Base-by-base conservation (phyloP, 805 yeast species). In the Torulaspora franciscae region DNA sequence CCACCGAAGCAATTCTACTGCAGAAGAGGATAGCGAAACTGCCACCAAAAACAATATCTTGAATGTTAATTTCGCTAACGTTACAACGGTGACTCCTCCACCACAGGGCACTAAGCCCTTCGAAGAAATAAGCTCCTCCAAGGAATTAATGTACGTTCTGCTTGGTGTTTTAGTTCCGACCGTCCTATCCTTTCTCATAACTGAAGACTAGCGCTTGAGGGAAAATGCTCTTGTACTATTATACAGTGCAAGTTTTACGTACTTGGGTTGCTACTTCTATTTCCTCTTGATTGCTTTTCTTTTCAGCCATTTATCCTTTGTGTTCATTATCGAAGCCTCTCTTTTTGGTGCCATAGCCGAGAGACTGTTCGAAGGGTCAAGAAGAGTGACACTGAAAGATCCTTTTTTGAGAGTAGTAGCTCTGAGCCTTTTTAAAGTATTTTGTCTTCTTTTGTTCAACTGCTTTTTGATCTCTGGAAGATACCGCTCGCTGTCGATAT, bases 361-460 rank as follows among this genome's bases (percentile, higher is more conserved):
- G 5, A 42, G 15, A n/a, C 40, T 37, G 14, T 40, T 26, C 6
- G 47, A 33, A 7, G 54, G 29, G 4, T 57, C 37, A 33, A 72
- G 42, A 7, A 72, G 58, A 34, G 60, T 59, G 9, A 74, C 74
- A 32, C 59, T 66, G 23, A 74, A 73, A 1, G 74, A 73, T 1
- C 76, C 77, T 42, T 65, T 68, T 33, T 61, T 61, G 28, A 55
- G 48, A 4, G 58, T 45, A 2, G 52, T 58, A 41, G 57, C 61
- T 39, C 65, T 69, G 46, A 61, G 36, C 23, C 45, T 53, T 40
- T 61, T 61, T n/a, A 67, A 56, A 22, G 66, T 62, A 35, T 66
- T 66, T 46, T 66, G 52, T 45, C 66, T 67, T 19, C 45, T 55
- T 37, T 53, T 57, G 19, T 50, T 46, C 8, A 56, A 32, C 32